Base-by-base conservation (phyloP, 176 grass and related monocot species). In the Panicum miliaceum region DNA sequence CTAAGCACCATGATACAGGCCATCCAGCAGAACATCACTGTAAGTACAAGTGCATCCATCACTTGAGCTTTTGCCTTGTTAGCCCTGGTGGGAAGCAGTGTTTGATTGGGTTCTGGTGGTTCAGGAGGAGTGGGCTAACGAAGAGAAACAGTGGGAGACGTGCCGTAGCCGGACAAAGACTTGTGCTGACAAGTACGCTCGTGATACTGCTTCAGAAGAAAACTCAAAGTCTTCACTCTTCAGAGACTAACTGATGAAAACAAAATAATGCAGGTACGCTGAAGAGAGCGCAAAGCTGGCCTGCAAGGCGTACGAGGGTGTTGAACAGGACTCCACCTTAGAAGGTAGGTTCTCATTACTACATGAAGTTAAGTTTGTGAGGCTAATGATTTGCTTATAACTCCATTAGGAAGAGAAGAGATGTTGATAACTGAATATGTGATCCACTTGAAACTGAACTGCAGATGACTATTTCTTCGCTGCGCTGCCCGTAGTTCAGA, bases 1-100 rank as follows among this genome's bases (percentile, higher is more conserved):
- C 18, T 80, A 18, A n/a, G 1, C 77, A 85, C 84, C 35, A 97
- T 97, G 95, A 82, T 97, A 48, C 12, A 92, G 16, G 84, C 84
- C 71, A 97, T 97, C 79, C 75, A 93, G 54, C n/a, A 0, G 59
- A 97, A 97, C 83, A 93, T 97, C 58, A 94, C 95, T 48, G 95
- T 97, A 46, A 91, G 86, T 51, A 37, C 26, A 66, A 48, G 26
- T 32, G 2, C 75, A 60, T 0, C 1, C 61, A n/a, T 62, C 20
- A 26, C 13, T 54, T 72, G 43, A 65, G 3, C 12, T 43, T 79
- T 60, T 34, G 0, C 40, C 40, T 22, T 16, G 2, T 40, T 37
- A 26, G 45, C 22, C 15, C 3, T 32, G 4, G 1, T 3, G 26
- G 8, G 23, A 35, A 19, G 8, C 12, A 26, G 13, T 12, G 12